Percentiles rank a stretch among this genome's conserved stretches.
These are phyloP conservation scores for Stereocaulon alpinum DNA, from an alignment of 495 filamentous ascomycete species.

Conservation along the genomic window DNA sequence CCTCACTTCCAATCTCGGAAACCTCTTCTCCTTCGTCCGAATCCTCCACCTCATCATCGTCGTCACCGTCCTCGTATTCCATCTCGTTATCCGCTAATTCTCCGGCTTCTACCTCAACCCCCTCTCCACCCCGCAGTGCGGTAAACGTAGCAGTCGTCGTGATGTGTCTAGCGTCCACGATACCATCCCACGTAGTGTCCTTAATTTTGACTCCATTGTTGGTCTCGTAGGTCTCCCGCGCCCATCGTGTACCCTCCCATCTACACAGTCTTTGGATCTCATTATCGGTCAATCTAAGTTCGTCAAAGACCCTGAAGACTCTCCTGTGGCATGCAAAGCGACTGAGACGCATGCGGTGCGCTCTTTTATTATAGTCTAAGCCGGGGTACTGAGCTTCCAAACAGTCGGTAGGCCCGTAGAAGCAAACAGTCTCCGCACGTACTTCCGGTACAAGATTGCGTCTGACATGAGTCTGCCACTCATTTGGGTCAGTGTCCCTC, in stretches of 20 bases:
- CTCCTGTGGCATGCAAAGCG: constrained; percentile 72
- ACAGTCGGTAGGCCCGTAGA: constrained; percentile 76
- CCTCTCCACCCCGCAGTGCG: background rate
- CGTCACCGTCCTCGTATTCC: constrained; percentile 16
- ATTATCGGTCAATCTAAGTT: constrained; percentile 57
- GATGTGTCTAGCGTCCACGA: constrained; percentile 35
- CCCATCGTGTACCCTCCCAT: constrained; percentile 92
- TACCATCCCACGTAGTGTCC: constrained; percentile 69
- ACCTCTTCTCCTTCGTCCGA: constrained; percentile 28
- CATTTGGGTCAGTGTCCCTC: constrained; percentile 42
- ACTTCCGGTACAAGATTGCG: constrained; percentile 79
- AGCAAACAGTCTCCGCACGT: constrained; percentile 69
- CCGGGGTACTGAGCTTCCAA: constrained; percentile 86
- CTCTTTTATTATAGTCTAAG: constrained; percentile 70
- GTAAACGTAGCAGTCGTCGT: constrained; percentile 28
- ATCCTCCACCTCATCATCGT: constrained; percentile 27
- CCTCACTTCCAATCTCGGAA: constrained; percentile 50
- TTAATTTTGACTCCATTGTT: constrained; percentile 61
- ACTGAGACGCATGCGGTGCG: constrained; percentile 73
- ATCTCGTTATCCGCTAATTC: constrained; percentile 28
- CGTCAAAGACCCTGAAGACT: constrained; percentile 75
- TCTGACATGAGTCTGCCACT: constrained; percentile 49
- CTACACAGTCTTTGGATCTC: constrained; percentile 74
- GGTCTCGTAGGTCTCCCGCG: constrained; percentile 71
- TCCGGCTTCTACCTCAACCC: background rate